Percentiles rank a stretch among this genome's conserved stretches.
These are phyloP conservation scores for Aspergillus felis DNA, from an alignment of 2,329 filamentous ascomycete species.

Conservation along the genomic window DNA sequence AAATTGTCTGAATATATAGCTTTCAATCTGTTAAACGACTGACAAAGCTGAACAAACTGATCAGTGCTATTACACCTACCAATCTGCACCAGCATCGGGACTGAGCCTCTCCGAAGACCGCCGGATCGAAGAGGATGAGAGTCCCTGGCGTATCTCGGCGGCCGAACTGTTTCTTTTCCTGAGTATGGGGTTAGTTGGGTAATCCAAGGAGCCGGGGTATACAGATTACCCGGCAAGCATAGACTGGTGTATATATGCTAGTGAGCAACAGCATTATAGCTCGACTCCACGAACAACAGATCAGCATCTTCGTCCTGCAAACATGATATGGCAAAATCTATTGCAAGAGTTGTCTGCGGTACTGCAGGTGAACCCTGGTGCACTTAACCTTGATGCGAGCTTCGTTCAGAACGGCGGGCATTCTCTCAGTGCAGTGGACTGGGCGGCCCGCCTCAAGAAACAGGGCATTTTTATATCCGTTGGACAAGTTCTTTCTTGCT, in stretches of 20 bases:
- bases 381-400: not conserved
- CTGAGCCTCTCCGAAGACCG: not conserved
- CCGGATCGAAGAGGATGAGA: not conserved
- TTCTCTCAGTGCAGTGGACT: not conserved
- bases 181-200: not conserved
- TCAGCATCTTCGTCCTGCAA: not conserved
- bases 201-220: not conserved
- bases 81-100: not conserved
- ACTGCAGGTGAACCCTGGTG: not conserved
- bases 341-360: not conserved
- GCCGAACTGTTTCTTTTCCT: not conserved
- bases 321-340: not conserved
- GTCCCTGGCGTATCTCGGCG: not conserved
- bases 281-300: not conserved
- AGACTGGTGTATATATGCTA: not conserved
- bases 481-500: not conserved
- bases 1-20: not conserved
- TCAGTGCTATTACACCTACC: not conserved
- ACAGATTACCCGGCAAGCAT: not conserved
- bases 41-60: not conserved
- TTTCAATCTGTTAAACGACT: not conserved
- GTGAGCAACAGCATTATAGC: not conserved
- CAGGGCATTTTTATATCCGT: not conserved
- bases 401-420: not conserved
- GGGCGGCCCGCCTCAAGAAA: not conserved